Evolutionary conservation across 169 alveolate genomes (phyloP).

Genomic region (Toxoplasma gondii): DNA sequence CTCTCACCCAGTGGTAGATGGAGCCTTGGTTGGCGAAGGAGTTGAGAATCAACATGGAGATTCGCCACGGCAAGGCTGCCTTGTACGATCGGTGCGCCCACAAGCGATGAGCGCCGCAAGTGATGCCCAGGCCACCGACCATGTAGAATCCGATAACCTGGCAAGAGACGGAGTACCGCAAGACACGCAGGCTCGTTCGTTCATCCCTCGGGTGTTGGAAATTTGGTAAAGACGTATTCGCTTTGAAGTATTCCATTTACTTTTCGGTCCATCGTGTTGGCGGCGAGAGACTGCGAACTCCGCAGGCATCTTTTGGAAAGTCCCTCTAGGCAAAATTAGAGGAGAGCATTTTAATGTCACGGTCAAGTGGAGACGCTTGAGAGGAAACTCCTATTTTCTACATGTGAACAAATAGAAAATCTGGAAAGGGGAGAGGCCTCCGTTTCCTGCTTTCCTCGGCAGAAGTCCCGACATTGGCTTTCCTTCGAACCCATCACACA

Average conservation of each 20-base stretch:
- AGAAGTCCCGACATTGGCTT: no score
- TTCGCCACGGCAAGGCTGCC: slow-evolving; percentile 78
- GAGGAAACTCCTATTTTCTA: no score
- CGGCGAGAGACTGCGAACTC: not conserved
- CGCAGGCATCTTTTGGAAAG: not conserved
- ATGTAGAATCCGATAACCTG: slow-evolving; percentile 74
- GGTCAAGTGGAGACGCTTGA: no score
- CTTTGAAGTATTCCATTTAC: not conserved
- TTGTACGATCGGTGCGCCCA: slow-evolving; percentile 88
- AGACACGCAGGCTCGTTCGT: not conserved
- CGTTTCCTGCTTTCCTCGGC: no score
- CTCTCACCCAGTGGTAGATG: slow-evolving; percentile 84
- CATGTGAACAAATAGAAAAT: no score
- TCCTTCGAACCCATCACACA: no score
- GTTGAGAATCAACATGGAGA: slow-evolving; percentile 78
- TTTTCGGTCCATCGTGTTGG: not conserved
- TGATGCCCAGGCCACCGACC: slow-evolving; percentile 85
- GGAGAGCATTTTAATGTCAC: no score
- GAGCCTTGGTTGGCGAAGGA: slow-evolving; percentile 85
- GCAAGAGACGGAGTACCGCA: not conserved
- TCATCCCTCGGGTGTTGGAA: no score
- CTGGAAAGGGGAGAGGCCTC: no score
- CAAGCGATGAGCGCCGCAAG: slow-evolving; percentile 88
- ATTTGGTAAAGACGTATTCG: no score
- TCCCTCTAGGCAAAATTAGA: no score